Evolutionary conservation across 2,329 filamentous ascomycete genomes (phyloP), one percentile per base, ranked within the genome.

Genomic region (Lecanicillium sp.): DNA sequence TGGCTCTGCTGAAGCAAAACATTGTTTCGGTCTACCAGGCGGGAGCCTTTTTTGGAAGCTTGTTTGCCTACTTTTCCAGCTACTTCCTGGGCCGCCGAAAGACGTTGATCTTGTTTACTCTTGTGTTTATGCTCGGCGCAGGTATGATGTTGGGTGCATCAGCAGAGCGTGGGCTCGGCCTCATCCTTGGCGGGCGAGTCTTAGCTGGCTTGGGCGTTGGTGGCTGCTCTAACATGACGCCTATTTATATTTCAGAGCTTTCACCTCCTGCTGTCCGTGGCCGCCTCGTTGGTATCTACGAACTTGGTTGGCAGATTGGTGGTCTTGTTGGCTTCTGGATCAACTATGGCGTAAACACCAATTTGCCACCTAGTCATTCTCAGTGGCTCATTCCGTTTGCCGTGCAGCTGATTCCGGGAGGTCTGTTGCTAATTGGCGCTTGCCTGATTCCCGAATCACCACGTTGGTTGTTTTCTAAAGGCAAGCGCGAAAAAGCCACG

Each of bases 21-120:
- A 87, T 89, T 44, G 84, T 88, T 37, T 87, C 81, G 18, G 75
- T 83, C 38, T 89, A 86, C 63, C 85, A 90, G 59, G 85, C 85
- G 9, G 85, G 85, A 43, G 84, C 84, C 43, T 89, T 92, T 64
- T 89, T 90, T 49, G 85, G 85, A 36, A 76, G 80, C n/a, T 62
- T 87, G 29, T 71, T 74, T 43, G 82, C 78, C 41, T 88, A 83
- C 48, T 69, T 65, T 8, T 71, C 75, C 25, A 78, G 73, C 20
- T 78, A 82, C 63, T 84, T 73, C 54, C 63, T 81, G 45, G 84
- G 84, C 19, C 73, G 84, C 16, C 75, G 75, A 51, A 73, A 68
- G 53, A 80, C 76, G 16, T 66, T 89, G 3, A 63, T 78, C 45
- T 46, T 78, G 33, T 83, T 80, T 54, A 62, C 70, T 3, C 38